phyloP scores from a whole-genome alignment of 805 yeast species.

The Starmerella riodocensis region DNA sequence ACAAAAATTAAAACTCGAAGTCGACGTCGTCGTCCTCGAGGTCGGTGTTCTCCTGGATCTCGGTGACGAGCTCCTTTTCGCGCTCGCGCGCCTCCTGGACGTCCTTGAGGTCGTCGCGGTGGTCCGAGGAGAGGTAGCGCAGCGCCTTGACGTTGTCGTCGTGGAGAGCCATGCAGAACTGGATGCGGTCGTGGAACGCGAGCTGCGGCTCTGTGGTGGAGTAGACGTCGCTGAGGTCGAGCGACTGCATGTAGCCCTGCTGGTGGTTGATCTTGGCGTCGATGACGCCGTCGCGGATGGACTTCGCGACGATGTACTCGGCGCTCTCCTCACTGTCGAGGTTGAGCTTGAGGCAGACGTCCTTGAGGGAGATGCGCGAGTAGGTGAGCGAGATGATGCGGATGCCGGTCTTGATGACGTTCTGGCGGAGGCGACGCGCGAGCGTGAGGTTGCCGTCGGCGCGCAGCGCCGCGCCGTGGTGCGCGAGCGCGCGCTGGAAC shows the following conservation, averaged over 20 bases:
- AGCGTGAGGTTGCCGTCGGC: constrained; percentile 72
- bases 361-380: constrained; percentile 79
- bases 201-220: constrained; percentile 76
- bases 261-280: constrained; percentile 90
- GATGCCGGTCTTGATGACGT: constrained; percentile 95
- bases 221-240: constrained; percentile 74
- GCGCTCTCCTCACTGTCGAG: constrained; percentile 91
- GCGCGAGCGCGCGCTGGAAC: constrained; percentile 56
- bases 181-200: constrained; percentile 84
- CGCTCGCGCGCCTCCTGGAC: constrained; percentile 46
- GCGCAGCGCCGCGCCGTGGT: constrained; percentile 48
- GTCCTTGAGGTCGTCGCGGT: constrained; percentile 37
- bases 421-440: constrained; percentile 82
- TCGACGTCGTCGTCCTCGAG: constrained; percentile 33
- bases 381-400: constrained; percentile 84
- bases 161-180: constrained; percentile 78
- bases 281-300: constrained; percentile 92
- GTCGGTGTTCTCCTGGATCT: constrained; percentile 33
- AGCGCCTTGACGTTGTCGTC: constrained; percentile 87
- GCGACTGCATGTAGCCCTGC: constrained; percentile 79
- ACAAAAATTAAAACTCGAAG: constrained; percentile 26
- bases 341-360: constrained; percentile 82
- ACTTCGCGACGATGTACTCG: constrained; percentile 92
- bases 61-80: constrained; percentile 37
- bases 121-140: constrained; percentile 65